A percentile compares a stretch with the other conserved stretches of the same genome.
Evolutionary conservation across 2,329 filamentous ascomycete species (phyloP).

Genomic region (Penicillium rolfsii): DNA sequence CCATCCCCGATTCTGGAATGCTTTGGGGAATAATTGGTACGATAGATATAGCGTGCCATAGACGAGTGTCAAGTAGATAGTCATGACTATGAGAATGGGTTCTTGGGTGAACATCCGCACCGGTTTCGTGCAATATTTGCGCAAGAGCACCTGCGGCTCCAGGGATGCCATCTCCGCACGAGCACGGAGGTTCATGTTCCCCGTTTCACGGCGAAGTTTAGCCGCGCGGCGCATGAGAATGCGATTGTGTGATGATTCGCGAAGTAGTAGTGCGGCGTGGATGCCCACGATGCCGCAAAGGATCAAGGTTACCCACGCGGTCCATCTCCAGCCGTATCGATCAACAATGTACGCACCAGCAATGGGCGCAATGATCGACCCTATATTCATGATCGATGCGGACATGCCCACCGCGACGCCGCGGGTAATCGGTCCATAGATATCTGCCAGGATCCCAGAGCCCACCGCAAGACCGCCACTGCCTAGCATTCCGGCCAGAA

Average conservation of each 20-base stretch:
- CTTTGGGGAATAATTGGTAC: constrained; percentile 41
- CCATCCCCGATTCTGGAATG: constrained; percentile 37
- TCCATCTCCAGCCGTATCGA: constrained; percentile 58
- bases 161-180: constrained; percentile 45
- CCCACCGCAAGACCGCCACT: constrained; percentile 54
- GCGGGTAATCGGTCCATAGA: constrained; percentile 50
- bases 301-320: constrained; percentile 57
- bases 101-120: constrained; percentile 50
- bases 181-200: constrained; percentile 48
- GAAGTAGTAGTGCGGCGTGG: constrained; percentile 48
- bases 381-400: constrained; percentile 50
- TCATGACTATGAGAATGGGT: constrained; percentile 51
- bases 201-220: constrained; percentile 50
- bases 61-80: constrained; percentile 42
- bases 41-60: constrained; percentile 34
- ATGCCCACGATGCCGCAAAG: constrained; percentile 46
- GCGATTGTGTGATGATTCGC: constrained; percentile 53
- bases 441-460: constrained; percentile 52
- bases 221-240: constrained; percentile 53
- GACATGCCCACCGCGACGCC: constrained; percentile 50
- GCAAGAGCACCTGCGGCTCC: constrained; percentile 37
- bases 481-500: constrained; percentile 56
- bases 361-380: constrained; percentile 53
- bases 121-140: constrained; percentile 47
- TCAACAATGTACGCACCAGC: constrained; percentile 54